These are phyloP conservation scores for Glycyrrhiza uralensis DNA, from an alignment of 306 rosid genomes.

Conservation along the genomic window DNA sequence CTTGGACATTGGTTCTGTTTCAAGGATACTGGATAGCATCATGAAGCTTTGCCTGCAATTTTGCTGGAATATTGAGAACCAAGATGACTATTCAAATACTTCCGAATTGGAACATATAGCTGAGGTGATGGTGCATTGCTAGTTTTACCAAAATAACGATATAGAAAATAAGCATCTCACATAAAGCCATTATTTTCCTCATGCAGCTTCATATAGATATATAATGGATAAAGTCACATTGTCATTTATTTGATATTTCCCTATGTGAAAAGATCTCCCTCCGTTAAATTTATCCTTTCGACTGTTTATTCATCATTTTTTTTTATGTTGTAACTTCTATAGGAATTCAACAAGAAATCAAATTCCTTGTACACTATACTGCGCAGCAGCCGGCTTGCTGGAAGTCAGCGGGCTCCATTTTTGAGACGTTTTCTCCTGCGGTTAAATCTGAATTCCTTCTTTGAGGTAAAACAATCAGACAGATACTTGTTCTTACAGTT, in stretches of 20 bases:
- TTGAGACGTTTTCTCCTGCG: slow-evolving; percentile 89
- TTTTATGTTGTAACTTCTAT: slow-evolving; percentile 18
- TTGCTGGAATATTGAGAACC: slow-evolving; percentile 92
- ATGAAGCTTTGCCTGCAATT: slow-evolving; percentile 95
- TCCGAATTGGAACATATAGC: slow-evolving; percentile 83
- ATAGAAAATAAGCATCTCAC: background rate
- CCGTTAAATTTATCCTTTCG: background rate
- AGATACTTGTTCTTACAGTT: background rate
- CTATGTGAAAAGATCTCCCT: too few relatives aligned
- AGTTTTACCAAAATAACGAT: slow-evolving; percentile 3
- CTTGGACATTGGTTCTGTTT: slow-evolving; percentile 95
- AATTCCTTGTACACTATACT: slow-evolving; percentile 92
- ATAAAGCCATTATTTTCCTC: background rate
- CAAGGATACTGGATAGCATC: slow-evolving; percentile 92
- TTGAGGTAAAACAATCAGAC: slow-evolving; percentile 57
- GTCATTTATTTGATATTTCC: too few relatives aligned
- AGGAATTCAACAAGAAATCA: slow-evolving; percentile 98
- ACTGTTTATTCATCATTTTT: background rate
- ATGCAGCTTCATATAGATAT: background rate
- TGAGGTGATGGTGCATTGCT: slow-evolving; percentile 54
- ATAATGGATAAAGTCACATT: background rate
- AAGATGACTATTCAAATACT: slow-evolving; percentile 68
- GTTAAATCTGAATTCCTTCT: slow-evolving; percentile 81
- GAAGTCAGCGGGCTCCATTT: slow-evolving; percentile 96
- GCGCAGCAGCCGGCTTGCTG: slow-evolving; percentile 96